Base-by-base conservation (phyloP, 139 green algal species). In the Mesostigma viride region DNA sequence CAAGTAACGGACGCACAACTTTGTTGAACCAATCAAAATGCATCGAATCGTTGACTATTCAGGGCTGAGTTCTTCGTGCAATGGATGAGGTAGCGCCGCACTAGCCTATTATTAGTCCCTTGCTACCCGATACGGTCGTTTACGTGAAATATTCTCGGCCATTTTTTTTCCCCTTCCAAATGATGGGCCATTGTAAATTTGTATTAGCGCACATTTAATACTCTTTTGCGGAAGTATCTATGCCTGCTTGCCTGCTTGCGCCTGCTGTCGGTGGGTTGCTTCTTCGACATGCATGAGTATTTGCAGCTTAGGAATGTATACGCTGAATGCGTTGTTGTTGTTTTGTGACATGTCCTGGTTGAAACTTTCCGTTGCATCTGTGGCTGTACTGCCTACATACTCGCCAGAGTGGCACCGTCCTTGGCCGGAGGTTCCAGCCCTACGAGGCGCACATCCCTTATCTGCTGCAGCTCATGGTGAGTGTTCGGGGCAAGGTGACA, bases 401-500 rank as follows among this genome's bases (percentile, higher is more conserved):
- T 27, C 28, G 75, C 45, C 75, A 84, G 65, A 73, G 48, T n/a
- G 91, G 91, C 0, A 83, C 76, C 1, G 70, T 96, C 2, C 53
- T 95, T 62, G 81, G 81, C 0, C 66, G 83, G 0, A 51, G 45
- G 2, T 91, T 93, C 47, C 86, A 95, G 77, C 85, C 89, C 0
- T 86, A 94, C 68, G 91, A 97, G 71, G 74, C 84, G 0, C 91
- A 97, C 79, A 71, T 97, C 11, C 91, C 91, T 27, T 97, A 86
- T 75, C 71, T 96, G 60, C 83, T 97, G 63, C 91, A 97, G 70
- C 68, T 97, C 66, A 96, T 95, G 84, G 84, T 88, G 35, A 3
- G 64, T 14, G 28, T 67, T n/a, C n/a, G n/a, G n/a, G n/a, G n/a
- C n/a, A n/a, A n/a, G n/a, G 28, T 26, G 40, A n/a, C 40, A 8